These are phyloP conservation scores for Fusarium circinatum DNA, from an alignment of 2,329 filamentous ascomycete genomes.

Conservation along the genomic window DNA sequence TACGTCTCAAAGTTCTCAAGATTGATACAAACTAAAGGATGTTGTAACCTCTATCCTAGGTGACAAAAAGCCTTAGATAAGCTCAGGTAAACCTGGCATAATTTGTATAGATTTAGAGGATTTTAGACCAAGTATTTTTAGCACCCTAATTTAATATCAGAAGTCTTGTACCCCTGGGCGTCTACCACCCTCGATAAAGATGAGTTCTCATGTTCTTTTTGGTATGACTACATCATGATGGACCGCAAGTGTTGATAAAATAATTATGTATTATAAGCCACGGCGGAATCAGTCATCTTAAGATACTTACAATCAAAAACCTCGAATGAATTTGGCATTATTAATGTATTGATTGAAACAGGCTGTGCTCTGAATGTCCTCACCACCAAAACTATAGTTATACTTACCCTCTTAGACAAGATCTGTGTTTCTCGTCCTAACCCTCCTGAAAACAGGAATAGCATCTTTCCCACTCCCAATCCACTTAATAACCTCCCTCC, in stretches of 20 bases:
- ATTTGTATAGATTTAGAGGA: too few relatives aligned
- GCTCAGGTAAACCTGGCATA: too few relatives aligned
- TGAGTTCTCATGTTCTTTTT: not conserved
- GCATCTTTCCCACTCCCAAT: not conserved
- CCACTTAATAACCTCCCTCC: constrained; percentile 11
- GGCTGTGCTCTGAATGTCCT: not conserved
- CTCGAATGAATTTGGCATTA: not conserved
- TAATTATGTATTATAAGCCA: not conserved
- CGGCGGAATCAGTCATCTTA: not conserved
- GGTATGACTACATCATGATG: too few relatives aligned
- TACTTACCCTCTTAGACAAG: not conserved
- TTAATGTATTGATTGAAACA: not conserved
- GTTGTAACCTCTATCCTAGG: not conserved
- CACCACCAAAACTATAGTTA: not conserved
- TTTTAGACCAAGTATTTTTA: too few relatives aligned
- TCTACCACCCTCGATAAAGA: not conserved
- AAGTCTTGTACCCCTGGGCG: too few relatives aligned
- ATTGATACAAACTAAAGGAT: not conserved
- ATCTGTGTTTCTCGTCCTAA: not conserved
- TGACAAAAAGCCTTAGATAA: too few relatives aligned
- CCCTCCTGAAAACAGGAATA: constrained; percentile 3
- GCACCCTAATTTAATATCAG: too few relatives aligned
- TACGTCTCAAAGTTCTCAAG: too few relatives aligned
- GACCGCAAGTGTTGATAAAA: not conserved
- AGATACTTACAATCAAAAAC: not conserved